Evolutionary conservation across 2,329 filamentous ascomycete species (phyloP).

Genomic region (Calonectria pteridis): DNA sequence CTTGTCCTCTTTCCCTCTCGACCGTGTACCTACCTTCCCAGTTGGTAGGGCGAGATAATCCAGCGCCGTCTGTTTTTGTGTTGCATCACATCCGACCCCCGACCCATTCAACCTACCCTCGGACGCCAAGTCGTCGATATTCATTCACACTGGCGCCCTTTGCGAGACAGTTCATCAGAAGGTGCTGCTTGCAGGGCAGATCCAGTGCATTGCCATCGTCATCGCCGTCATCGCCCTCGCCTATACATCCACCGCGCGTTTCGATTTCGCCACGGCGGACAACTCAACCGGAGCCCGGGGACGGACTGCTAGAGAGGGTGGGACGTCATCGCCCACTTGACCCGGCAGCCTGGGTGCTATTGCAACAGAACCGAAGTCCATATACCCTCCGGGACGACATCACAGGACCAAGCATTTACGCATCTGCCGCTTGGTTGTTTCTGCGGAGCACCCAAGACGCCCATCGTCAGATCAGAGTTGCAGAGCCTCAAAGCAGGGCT

Average conservation of each 20-base stretch:
- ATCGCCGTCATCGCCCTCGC: conserved; percentile 1
- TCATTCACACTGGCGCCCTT: not conserved
- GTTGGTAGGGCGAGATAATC: not conserved
- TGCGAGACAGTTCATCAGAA: not conserved
- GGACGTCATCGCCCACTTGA: conserved; percentile 40
- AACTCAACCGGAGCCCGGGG: conserved; percentile 13
- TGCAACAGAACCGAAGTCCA: not conserved
- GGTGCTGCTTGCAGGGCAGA: not conserved
- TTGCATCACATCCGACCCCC: not conserved
- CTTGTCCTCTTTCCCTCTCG: not conserved
- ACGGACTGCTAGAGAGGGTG: conserved; percentile 12
- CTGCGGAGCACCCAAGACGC: not conserved
- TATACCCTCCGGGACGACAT: not conserved
- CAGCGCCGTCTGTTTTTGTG: not conserved
- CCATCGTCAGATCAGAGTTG: conserved; percentile 19
- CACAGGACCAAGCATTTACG: not conserved
- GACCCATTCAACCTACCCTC: not conserved
- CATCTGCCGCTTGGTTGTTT: not conserved
- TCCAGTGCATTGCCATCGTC: not conserved
- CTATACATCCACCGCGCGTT: conserved; percentile 5
- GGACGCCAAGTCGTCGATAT: not conserved
- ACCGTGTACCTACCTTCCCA: not conserved
- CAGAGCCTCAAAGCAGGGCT: conserved; percentile 41
- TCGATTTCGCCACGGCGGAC: conserved; percentile 35
- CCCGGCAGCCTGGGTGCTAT: conserved; percentile 18